These are phyloP conservation scores for Carex arenaria DNA, from an alignment of 202 grass and related monocot genomes.

Conservation along the genomic window DNA sequence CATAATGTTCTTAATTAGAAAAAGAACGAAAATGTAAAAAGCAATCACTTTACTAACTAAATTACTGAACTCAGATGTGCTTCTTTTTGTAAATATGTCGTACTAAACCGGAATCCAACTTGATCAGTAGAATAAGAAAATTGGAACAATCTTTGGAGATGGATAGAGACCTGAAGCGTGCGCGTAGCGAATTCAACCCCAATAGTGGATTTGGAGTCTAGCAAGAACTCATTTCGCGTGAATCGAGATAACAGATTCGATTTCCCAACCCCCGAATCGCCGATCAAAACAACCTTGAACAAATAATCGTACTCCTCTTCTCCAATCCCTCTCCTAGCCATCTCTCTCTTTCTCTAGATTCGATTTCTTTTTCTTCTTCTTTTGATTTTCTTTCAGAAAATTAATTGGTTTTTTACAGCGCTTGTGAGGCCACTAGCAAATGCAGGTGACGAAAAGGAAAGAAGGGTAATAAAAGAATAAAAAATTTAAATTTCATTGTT, in stretches of 20 bases:
- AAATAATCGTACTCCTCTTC: slow-evolving; percentile 29
- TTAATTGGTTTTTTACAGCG: neutral
- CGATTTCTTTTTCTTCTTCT: neutral
- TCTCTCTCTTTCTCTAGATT: slow-evolving; percentile 17
- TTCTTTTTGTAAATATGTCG: neutral
- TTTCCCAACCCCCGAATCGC: slow-evolving; percentile 42
- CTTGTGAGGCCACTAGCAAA: neutral
- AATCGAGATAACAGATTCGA: slow-evolving; percentile 40
- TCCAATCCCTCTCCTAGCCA: slow-evolving; percentile 21
- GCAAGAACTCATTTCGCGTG: slow-evolving; percentile 40
- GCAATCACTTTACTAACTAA: neutral
- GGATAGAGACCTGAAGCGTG: slow-evolving; percentile 28
- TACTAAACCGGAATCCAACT: neutral
- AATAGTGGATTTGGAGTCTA: slow-evolving; percentile 45
- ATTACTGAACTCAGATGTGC: neutral
- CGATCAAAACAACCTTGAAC: slow-evolving; percentile 24
- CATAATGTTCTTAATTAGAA: neutral
- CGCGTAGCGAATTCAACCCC: slow-evolving; percentile 43
- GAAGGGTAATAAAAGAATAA: neutral
- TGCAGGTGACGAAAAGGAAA: neutral
- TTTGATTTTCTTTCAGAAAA: neutral
- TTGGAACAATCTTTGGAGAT: neutral
- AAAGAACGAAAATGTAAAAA: neutral
- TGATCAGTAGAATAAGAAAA: neutral
- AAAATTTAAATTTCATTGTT: neutral